Base-by-base conservation (phyloP, 1,139 yeast genomes). In the Suzukiozyma palmioleophila region DNA sequence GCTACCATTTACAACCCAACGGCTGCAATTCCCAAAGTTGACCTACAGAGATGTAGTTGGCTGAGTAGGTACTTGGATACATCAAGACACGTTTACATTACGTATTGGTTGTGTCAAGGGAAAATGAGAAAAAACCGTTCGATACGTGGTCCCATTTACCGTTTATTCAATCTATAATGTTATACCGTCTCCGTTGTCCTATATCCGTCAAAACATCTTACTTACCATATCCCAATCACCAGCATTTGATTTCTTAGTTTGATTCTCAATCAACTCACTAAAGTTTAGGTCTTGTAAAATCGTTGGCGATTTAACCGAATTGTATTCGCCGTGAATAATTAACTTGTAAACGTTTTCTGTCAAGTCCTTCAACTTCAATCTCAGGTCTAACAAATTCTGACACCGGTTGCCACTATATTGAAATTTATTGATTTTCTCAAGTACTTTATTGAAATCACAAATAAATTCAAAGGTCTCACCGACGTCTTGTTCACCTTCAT, bases 181-280 rank as follows among this genome's bases (percentile, higher is more conserved):
- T 18, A 18, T 18, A 4, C 22, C 22, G 22, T 18, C 4, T 5
- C 4, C 7, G 22, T 18, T 18, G 7, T 18, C 22, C 22, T 7
- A 18, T 18, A 18, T 18, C 7, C 28, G 4, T 28, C 39, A 44
- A 39, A 53, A 52, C 56, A 59, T 57, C 34, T 61, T 60, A 41
- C 74, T 67, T 3, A 70, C 67, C 24, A 69, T 55, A 45, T 68
- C 75, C 76, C 76, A 70, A 29, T 68, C 74, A 22, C 46, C 47
- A 16, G 40, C 40, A 28, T 26, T 62, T 45, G 39, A 60, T 9
- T 54, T 49, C 41, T 56, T 62, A 1, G 66, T 54, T 44, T 65
- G 66, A 38, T 56, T 54, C 12, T 51, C 49, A 12, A 57, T 50
- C 36, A 59, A 46, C 15, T 54, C 56, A 38, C 54, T 50, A n/a